These are phyloP conservation scores for Colletotrichum tamarilloi DNA, from an alignment of 2,329 filamentous ascomycete species.

Conservation along the genomic window DNA sequence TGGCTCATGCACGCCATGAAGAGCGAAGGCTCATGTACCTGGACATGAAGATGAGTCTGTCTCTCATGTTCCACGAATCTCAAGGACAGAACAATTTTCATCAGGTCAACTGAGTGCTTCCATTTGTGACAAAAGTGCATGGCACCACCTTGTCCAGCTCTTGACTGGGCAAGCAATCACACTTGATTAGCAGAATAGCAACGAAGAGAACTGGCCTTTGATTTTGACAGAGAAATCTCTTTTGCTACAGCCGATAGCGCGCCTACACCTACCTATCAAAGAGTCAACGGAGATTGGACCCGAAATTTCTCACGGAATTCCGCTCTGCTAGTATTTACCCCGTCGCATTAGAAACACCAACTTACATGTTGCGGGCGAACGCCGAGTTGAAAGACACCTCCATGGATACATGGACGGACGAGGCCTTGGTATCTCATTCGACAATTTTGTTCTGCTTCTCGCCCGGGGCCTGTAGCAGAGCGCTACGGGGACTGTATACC, in stretches of 20 bases:
- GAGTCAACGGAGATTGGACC: not conserved
- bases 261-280: no score
- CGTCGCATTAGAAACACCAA: not conserved
- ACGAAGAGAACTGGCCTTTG: not conserved
- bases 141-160: not conserved
- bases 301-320: conserved; percentile 25
- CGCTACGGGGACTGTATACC: not conserved
- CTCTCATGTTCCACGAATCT: no score
- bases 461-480: not conserved
- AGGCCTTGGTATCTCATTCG: not conserved
- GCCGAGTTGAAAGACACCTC: not conserved
- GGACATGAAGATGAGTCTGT: not conserved
- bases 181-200: not conserved
- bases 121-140: not conserved
- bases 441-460: not conserved
- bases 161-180: not conserved
- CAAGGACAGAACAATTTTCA: not conserved
- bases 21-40: conserved; percentile 1
- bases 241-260: not conserved
- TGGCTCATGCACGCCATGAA: conserved; percentile 4
- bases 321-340: conserved; percentile 1
- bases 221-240: not conserved
- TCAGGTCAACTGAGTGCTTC: not conserved
- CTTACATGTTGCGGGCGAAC: not conserved
- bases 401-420: not conserved